Percentiles rank a stretch among this genome's conserved stretches.
Conservation (phyloP, 1,284 basidiomycete genomes). For the Agaricales sp. region DNA sequence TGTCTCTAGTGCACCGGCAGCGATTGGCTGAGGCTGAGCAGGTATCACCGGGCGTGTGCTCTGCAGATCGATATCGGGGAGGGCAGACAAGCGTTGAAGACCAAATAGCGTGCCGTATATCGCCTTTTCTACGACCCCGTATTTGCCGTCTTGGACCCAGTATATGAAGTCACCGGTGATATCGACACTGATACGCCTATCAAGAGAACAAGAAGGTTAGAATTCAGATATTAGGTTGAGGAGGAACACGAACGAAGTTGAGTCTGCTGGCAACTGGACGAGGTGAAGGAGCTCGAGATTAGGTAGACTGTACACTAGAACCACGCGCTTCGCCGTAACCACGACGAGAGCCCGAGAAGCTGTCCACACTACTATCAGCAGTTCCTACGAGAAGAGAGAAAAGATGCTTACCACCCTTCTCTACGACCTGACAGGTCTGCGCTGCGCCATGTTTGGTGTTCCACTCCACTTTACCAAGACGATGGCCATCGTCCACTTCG, state of each 20-base stretch:
- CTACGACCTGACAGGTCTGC: constrained; percentile 38
- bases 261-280: constrained; percentile 30
- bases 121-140: constrained; percentile 25
- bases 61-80: constrained; percentile 40
- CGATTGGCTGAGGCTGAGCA: constrained; percentile 48
- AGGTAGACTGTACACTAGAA: constrained; percentile 61
- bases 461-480: constrained; percentile 49
- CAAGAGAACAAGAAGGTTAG: constrained; percentile 1
- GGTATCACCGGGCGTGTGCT: constrained; percentile 31
- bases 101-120: constrained; percentile 51
- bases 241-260: constrained; percentile 28
- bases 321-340: constrained; percentile 45
- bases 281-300: constrained; percentile 47
- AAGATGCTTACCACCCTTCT: constrained; percentile 35
- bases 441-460: constrained; percentile 37
- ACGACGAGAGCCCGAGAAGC: constrained; percentile 54
- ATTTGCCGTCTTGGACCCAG: constrained; percentile 25
- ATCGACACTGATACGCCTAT: constrained; percentile 40
- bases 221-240: background rate
- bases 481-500: constrained; percentile 47
- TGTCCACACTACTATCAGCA: constrained; percentile 15
- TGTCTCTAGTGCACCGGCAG: constrained; percentile 42
- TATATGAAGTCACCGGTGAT: constrained; percentile 47
- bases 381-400: background rate
- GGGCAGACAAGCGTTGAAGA: constrained; percentile 36